Evolutionary conservation across 179 eudicot genomes (phyloP).

Genomic region (Beta lomatogona): DNA sequence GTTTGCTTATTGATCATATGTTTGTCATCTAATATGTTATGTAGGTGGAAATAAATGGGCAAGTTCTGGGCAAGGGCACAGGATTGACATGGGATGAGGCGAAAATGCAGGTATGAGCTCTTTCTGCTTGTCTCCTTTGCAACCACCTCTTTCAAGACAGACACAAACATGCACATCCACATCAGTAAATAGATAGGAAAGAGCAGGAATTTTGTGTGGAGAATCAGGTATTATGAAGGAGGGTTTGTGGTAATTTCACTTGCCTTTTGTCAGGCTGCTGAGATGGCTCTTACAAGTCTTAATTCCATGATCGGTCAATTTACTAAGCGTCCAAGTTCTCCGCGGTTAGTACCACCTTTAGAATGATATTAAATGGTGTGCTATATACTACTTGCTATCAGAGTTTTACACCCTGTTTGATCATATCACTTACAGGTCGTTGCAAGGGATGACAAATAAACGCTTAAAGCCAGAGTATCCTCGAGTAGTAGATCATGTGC

Average conservation of each 20-base stretch:
- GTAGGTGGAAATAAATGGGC: conserved; percentile 84
- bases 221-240: neutral
- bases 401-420: conserved; percentile 9
- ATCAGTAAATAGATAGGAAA: neutral
- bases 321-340: conserved; percentile 66
- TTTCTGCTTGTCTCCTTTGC: conserved; percentile 6
- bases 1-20: neutral
- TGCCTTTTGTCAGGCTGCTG: conserved; percentile 67
- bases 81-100: conserved; percentile 87
- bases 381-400: neutral
- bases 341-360: conserved; percentile 53
- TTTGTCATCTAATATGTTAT: conserved; percentile 8
- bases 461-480: conserved; percentile 59
- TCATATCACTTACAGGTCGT: conserved; percentile 39
- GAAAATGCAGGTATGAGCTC: conserved; percentile 55
- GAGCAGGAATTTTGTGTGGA: neutral
- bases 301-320: conserved; percentile 59
- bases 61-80: conserved; percentile 69
- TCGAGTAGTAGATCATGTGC: conserved; percentile 48
- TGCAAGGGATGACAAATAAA: conserved; percentile 52
- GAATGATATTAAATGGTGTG: too few species aligned
- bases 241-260: neutral
- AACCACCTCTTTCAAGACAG: neutral
- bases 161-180: neutral
- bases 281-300: conserved; percentile 60